Percentiles rank a stretch among this genome's conserved stretches.
Conservation (phyloP, 495 filamentous ascomycete genomes). For the Talaromyces trachyspermus region DNA sequence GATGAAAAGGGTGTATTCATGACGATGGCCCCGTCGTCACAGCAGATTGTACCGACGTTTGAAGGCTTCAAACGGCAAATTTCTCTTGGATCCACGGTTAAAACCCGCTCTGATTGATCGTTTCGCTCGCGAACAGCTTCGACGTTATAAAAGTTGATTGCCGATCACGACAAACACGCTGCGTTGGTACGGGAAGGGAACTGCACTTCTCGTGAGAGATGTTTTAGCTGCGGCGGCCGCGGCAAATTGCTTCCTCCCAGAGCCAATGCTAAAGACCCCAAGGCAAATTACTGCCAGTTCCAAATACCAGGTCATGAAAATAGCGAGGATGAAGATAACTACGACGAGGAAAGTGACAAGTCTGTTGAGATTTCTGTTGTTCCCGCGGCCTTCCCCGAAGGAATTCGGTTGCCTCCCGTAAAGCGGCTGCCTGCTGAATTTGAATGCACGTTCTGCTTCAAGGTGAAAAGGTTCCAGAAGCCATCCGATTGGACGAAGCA, state of each 20-base stretch:
- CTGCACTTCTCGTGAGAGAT: constrained; percentile 56
- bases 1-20: constrained; percentile 41
- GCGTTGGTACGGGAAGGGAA: constrained; percentile 41
- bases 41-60: constrained; percentile 60
- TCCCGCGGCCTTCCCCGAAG: constrained; percentile 65
- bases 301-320: constrained; percentile 43
- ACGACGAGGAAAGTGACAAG: constrained; percentile 33
- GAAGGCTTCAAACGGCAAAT: constrained; percentile 76
- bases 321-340: constrained; percentile 46
- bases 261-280: constrained; percentile 39
- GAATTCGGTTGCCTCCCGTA: constrained; percentile 79
- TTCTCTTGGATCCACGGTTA: constrained; percentile 60
- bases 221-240: constrained; percentile 57
- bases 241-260: constrained; percentile 40
- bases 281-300: constrained; percentile 41
- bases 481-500: constrained; percentile 99
- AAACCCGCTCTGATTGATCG: constrained; percentile 69
- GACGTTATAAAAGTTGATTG: constrained; percentile 75
- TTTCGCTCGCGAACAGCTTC: constrained; percentile 70
- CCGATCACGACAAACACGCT: constrained; percentile 62
- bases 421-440: constrained; percentile 76
- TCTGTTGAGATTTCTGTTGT: constrained; percentile 60
- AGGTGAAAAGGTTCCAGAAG: constrained; percentile 84
- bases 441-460: constrained; percentile 87
- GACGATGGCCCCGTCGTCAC: constrained; percentile 36